A percentile compares a stretch with the other conserved stretches of the same genome.
Evolutionary conservation across 163 green algal species (phyloP).

Genomic region (Chlamydomonas reinhardtii): DNA sequence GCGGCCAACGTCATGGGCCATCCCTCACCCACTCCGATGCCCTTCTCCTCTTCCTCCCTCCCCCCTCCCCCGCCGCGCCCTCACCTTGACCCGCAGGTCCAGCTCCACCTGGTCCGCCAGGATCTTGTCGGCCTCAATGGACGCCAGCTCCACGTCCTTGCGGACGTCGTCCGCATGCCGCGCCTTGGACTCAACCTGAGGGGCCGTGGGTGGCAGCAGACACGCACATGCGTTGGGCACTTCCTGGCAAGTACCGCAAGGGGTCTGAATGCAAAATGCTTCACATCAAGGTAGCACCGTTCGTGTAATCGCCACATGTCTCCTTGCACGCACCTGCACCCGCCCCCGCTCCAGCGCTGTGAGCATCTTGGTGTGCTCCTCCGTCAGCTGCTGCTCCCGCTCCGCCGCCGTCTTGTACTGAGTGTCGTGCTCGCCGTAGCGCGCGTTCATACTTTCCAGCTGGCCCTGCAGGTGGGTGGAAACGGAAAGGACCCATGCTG

Average conservation of each 20-base stretch:
- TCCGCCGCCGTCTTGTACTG: constrained; percentile 4
- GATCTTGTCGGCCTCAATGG: constrained; percentile 69
- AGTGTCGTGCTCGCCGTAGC: constrained; percentile 42
- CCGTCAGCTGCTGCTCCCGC: constrained; percentile 53
- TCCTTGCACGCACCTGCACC: constrained; percentile 50
- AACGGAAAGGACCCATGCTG: no score
- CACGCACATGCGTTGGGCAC: no score
- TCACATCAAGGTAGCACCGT: no score
- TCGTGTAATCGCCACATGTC: no score
- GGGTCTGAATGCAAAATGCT: no score
- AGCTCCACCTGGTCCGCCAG: constrained; percentile 78
- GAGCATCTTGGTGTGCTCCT: constrained; percentile 54
- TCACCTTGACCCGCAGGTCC: constrained; percentile 69
- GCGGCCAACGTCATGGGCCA: no score
- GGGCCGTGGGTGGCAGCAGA: no score
- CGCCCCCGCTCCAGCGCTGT: constrained; percentile 45
- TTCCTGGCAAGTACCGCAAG: no score
- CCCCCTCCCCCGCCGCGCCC: not conserved
- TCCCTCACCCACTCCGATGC: no score
- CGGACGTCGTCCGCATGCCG: constrained; percentile 75
- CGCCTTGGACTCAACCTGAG: constrained; percentile 72
- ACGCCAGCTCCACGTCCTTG: constrained; percentile 77
- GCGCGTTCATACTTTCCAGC: constrained; percentile 46
- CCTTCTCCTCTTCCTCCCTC: not conserved
- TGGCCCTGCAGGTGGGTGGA: constrained; percentile 28